Conservation (phyloP, 2,329 filamentous ascomycete species). For the Talaromyces sp. region DNA sequence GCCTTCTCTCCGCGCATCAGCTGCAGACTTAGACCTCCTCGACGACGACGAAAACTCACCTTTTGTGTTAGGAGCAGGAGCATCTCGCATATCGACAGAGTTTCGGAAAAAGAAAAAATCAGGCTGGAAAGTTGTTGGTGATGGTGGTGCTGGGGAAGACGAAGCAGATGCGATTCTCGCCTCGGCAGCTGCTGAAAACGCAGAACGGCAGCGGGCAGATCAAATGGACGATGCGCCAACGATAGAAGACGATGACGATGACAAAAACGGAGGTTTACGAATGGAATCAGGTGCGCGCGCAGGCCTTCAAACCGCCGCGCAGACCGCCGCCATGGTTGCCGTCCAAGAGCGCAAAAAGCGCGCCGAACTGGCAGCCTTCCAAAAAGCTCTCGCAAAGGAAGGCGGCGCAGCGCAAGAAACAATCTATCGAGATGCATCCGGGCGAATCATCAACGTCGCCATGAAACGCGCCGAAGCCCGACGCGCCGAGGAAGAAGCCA, state of each 20-base stretch:
- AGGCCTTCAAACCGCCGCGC: slow-evolving; percentile 76
- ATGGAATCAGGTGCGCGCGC: slow-evolving; percentile 88
- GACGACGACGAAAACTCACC: slow-evolving; percentile 32
- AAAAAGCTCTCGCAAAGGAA: slow-evolving; percentile 18
- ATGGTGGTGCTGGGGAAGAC: slow-evolving; percentile 44
- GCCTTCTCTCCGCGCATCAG: slow-evolving; percentile 27
- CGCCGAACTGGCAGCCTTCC: slow-evolving; percentile 37
- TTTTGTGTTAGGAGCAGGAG: slow-evolving; percentile 20
- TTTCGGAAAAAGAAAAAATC: slow-evolving; percentile 75
- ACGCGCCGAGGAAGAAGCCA: slow-evolving; percentile 70
- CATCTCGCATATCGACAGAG: slow-evolving; percentile 24
- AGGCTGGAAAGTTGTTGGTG: slow-evolving; percentile 66
- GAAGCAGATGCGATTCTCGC: slow-evolving; percentile 77
- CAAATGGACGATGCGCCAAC: slow-evolving; percentile 48
- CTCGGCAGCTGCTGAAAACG: slow-evolving; percentile 64
- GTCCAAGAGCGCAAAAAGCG: slow-evolving; percentile 55
- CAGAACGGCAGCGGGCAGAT: slow-evolving; percentile 44
- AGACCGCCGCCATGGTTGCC: slow-evolving; percentile 68
- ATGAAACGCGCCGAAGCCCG: slow-evolving; percentile 86
- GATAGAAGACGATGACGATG: slow-evolving; percentile 32
- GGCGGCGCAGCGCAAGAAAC: slow-evolving; percentile 62
- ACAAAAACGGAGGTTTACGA: slow-evolving; percentile 39
- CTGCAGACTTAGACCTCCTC: slow-evolving; percentile 28
- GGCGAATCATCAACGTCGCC: slow-evolving; percentile 85
- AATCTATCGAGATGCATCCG: slow-evolving; percentile 91